Conservation (phyloP, 495 filamentous ascomycete genomes). For the Hyaloscypha finlandica region DNA sequence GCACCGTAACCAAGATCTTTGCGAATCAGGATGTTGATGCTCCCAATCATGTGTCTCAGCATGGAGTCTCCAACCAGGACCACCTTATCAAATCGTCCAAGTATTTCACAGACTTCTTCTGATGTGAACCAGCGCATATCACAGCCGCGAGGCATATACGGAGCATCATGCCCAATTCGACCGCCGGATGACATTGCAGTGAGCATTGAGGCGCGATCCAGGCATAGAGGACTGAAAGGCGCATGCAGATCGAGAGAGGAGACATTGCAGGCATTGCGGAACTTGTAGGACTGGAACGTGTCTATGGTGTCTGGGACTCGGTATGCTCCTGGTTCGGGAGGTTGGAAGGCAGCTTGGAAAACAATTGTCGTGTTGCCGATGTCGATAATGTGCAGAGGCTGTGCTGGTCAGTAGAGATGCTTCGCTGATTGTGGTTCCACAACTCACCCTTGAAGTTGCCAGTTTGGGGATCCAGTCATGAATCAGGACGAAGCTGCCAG, state of each 20-base stretch:
- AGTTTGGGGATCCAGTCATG: slow-evolving; percentile 4
- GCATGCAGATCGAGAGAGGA: slow-evolving; percentile 51
- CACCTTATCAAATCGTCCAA: slow-evolving; percentile 50
- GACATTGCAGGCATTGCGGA: slow-evolving; percentile 46
- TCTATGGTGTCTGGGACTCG: slow-evolving; percentile 41
- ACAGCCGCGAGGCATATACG: slow-evolving; percentile 50
- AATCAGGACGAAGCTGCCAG: slow-evolving; percentile 5
- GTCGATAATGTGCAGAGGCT: background rate
- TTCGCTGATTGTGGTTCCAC: background rate
- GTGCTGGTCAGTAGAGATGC: background rate
- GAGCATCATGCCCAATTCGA: slow-evolving; percentile 50
- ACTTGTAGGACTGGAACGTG: slow-evolving; percentile 42
- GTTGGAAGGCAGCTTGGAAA: slow-evolving; percentile 40
- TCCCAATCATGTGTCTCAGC: slow-evolving; percentile 55
- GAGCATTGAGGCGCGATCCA: slow-evolving; percentile 42
- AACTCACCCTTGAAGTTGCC: background rate
- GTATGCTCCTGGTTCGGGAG: slow-evolving; percentile 38
- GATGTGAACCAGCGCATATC: slow-evolving; percentile 53
- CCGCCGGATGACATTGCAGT: slow-evolving; percentile 54
- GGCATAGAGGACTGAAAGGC: slow-evolving; percentile 47
- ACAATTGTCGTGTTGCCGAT: slow-evolving; percentile 28
- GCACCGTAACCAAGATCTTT: slow-evolving; percentile 55
- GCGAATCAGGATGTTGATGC: slow-evolving; percentile 51
- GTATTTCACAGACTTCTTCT: slow-evolving; percentile 49
- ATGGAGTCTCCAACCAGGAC: slow-evolving; percentile 54